Evolutionary conservation across 345 rosid genomes (phyloP).

Genomic region (Citrus australasica): DNA sequence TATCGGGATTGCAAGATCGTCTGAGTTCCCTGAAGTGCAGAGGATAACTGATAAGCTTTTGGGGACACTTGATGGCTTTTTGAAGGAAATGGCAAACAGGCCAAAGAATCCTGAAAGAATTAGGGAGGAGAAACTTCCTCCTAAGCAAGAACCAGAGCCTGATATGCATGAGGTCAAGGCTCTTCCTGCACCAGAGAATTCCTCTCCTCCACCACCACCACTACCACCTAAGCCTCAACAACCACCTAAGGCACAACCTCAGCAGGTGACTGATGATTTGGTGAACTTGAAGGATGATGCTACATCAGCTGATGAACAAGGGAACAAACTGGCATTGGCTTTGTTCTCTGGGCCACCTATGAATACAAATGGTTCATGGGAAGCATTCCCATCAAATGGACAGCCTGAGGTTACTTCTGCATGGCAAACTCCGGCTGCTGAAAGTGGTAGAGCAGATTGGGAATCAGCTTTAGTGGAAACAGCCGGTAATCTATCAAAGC

Average conservation of each 20-base stretch:
- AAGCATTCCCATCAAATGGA: slow-evolving; percentile 70
- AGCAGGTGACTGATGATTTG: slow-evolving; percentile 54
- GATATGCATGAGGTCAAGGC: slow-evolving; percentile 85
- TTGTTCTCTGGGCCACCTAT: slow-evolving; percentile 57
- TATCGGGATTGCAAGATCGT: slow-evolving; percentile 73
- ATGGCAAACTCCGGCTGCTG: slow-evolving; percentile 85
- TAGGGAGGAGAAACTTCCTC: slow-evolving; percentile 37
- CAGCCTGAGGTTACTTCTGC: slow-evolving; percentile 57
- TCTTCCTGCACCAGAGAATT: slow-evolving; percentile 71
- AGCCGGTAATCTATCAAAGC: slow-evolving; percentile 68
- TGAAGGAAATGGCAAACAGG: slow-evolving; percentile 69
- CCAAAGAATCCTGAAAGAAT: slow-evolving; percentile 63
- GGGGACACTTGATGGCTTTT: slow-evolving; percentile 79
- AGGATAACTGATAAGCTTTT: slow-evolving; percentile 72
- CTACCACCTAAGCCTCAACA: slow-evolving; percentile 34
- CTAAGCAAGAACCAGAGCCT: slow-evolving; percentile 37
- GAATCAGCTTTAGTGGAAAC: slow-evolving; percentile 88
- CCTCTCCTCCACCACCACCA: slow-evolving; percentile 50
- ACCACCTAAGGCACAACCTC: slow-evolving; percentile 42
- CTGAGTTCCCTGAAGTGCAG: slow-evolving; percentile 91
- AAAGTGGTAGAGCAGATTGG: slow-evolving; percentile 89
- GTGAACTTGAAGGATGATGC: slow-evolving; percentile 74
- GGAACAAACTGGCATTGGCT: slow-evolving; percentile 81
- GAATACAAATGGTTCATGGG: slow-evolving; percentile 68
- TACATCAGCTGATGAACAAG: slow-evolving; percentile 81